Evolutionary conservation across 495 filamentous ascomycete genomes (phyloP).

Genomic region (Pseudoneurospora amorphoporcata): DNA sequence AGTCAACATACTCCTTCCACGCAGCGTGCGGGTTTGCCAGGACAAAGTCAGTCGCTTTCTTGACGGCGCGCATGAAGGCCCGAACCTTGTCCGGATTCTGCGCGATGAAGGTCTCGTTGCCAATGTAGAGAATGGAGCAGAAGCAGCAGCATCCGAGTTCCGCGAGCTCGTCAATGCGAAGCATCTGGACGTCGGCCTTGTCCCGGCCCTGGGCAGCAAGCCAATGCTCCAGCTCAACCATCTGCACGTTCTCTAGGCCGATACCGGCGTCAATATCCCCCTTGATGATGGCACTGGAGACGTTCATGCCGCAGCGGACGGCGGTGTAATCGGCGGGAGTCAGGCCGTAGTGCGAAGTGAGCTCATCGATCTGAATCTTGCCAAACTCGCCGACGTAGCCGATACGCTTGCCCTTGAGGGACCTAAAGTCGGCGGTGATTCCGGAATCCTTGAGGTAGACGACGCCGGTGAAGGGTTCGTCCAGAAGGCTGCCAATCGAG

Average conservation of each 20-base stretch:
- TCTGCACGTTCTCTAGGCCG: constrained; percentile 63
- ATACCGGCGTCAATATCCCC: constrained; percentile 60
- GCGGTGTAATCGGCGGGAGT: constrained; percentile 58
- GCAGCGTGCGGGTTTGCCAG: constrained; percentile 46
- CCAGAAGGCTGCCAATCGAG: constrained; percentile 57
- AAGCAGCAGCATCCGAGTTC: constrained; percentile 67
- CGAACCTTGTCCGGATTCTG: constrained; percentile 47
- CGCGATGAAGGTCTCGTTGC: constrained; percentile 51
- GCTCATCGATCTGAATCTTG: constrained; percentile 69
- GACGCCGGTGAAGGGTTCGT: constrained; percentile 64
- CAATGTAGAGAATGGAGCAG: constrained; percentile 64
- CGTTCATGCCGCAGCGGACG: constrained; percentile 45
- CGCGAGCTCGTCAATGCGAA: constrained; percentile 62
- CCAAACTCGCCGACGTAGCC: constrained; percentile 66
- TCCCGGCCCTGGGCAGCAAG: constrained; percentile 48
- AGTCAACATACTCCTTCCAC: constrained; percentile 53
- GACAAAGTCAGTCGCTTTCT: constrained; percentile 57
- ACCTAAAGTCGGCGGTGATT: constrained; percentile 53
- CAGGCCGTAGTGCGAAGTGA: constrained; percentile 65
- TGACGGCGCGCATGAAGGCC: constrained; percentile 57
- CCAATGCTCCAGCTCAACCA: constrained; percentile 66
- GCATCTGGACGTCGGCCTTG: constrained; percentile 55
- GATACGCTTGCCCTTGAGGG: constrained; percentile 60
- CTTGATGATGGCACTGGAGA: constrained; percentile 46
- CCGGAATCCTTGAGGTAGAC: constrained; percentile 59